A percentile compares a stretch with the other conserved stretches of the same genome.
phyloP scores from a whole-genome alignment of 192 early-diverging fungal species.

The Entrophospora sp. region DNA sequence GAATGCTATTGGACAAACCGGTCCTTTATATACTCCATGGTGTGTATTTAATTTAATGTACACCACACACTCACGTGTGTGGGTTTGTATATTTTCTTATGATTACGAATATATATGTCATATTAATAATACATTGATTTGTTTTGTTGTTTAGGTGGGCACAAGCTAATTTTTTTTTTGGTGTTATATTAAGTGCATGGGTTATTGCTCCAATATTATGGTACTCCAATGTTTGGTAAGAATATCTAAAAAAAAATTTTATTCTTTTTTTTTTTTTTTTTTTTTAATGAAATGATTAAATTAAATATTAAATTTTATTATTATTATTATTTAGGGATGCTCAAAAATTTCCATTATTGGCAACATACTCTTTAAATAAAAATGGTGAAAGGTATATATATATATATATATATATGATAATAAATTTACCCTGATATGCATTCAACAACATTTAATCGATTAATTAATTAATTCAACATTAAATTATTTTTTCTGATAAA shows the following conservation, averaged over 20 bases:
- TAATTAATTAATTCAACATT: neutral
- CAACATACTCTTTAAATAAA: constrained; percentile 4
- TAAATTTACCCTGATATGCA: neutral
- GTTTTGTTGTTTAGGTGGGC: constrained; percentile 32
- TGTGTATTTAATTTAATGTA: constrained; percentile 36
- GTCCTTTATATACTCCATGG: constrained; percentile 59
- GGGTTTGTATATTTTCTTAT: too few species aligned
- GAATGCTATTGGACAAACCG: constrained; percentile 45
- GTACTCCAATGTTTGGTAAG: constrained; percentile 53
- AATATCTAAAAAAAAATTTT: constrained; percentile 28
- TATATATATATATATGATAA: neutral
- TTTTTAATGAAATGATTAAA: neutral
- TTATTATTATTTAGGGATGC: neutral
- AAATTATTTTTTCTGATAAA: neutral
- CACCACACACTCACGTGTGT: too few species aligned
- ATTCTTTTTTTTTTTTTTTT: constrained; percentile 27
- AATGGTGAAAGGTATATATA: constrained; percentile 7
- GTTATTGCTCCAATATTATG: constrained; percentile 57
- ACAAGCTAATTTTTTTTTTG: constrained; percentile 54
- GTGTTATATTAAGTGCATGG: constrained; percentile 42
- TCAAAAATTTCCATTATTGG: constrained; percentile 5
- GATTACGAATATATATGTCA: too few species aligned
- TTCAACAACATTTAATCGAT: neutral
- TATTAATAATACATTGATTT: too few species aligned
- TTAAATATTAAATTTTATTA: neutral